Evolutionary conservation across 2,329 filamentous ascomycete species (phyloP).

Genomic region (Fusarium ambrosium): DNA sequence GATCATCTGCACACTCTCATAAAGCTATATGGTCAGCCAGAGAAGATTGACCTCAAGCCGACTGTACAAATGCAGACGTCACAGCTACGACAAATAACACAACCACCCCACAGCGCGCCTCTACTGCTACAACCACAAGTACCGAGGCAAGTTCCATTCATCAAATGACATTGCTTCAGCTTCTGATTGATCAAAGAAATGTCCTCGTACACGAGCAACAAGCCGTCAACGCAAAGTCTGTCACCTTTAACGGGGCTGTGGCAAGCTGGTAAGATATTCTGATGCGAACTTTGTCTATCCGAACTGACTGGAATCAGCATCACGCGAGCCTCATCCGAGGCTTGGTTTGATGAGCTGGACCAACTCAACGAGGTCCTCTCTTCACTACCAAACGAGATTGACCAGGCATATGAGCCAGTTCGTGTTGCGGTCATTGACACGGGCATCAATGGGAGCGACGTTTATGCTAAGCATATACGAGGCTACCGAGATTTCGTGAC

Average conservation of each 20-base stretch:
- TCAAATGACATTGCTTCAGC: not conserved
- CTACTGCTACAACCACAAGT: not conserved
- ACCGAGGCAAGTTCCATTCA: not conserved
- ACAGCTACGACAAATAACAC: not conserved
- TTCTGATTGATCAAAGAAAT: not conserved
- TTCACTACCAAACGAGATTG: not conserved
- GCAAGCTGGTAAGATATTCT: constrained; percentile 9
- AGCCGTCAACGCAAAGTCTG: not conserved
- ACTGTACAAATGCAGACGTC: constrained; percentile 4
- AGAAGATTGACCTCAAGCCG: constrained; percentile 12
- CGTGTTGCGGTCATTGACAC: not conserved
- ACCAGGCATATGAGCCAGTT: not conserved
- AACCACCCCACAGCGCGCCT: not conserved
- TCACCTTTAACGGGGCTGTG: not conserved
- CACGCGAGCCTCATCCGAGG: constrained; percentile 1
- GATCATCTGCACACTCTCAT: constrained; percentile 14
- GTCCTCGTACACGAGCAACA: not conserved
- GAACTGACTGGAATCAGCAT: constrained; percentile 6
- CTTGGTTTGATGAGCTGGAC: constrained; percentile 19
- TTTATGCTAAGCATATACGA: not conserved
- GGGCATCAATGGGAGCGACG: not conserved
- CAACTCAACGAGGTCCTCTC: constrained; percentile 10
- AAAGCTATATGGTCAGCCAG: constrained; percentile 11
- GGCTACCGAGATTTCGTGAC: constrained; percentile 20
- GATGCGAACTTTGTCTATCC: not conserved